These are phyloP conservation scores for Poa annua DNA, from an alignment of 176 grass and related monocot species.

Conservation along the genomic window DNA sequence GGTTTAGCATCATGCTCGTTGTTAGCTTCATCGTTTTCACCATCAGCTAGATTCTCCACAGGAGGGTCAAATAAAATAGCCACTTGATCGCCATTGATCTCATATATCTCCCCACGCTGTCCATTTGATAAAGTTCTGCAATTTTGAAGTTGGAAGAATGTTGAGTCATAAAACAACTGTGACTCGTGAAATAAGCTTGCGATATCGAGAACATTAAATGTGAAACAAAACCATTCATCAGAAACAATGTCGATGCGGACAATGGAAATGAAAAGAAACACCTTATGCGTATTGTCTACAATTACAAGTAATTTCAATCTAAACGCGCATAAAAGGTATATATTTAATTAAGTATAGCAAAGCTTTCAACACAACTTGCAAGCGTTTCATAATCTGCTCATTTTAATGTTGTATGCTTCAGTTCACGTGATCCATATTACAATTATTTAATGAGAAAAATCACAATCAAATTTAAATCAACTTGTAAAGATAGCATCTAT, in stretches of 20 bases:
- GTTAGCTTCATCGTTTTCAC: slow-evolving; percentile 46
- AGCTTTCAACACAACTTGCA: neutral
- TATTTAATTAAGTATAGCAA: slow-evolving; percentile 18
- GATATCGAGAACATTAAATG: neutral
- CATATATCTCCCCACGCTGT: slow-evolving; percentile 84
- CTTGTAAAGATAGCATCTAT: slow-evolving; percentile 16
- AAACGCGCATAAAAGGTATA: slow-evolving; percentile 4
- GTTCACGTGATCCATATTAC: neutral
- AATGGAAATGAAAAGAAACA: slow-evolving; percentile 9
- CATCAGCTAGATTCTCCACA: slow-evolving; percentile 53
- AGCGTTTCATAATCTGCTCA: neutral
- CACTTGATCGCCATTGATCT: slow-evolving; percentile 81
- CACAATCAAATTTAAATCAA: slow-evolving; percentile 15
- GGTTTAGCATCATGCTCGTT: slow-evolving; percentile 54
- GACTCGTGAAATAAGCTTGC: neutral
- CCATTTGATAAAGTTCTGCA: slow-evolving; percentile 78
- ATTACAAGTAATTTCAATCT: neutral
- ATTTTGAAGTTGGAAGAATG: slow-evolving; percentile 39
- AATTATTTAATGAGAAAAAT: slow-evolving; percentile 14
- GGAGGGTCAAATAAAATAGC: slow-evolving; percentile 84
- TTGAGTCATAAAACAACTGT: neutral
- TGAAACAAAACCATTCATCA: slow-evolving; percentile 37
- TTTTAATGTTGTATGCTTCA: neutral
- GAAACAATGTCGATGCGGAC: slow-evolving; percentile 10
- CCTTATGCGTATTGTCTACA: neutral